A percentile compares a stretch with the other conserved stretches of the same genome.
phyloP scores from a whole-genome alignment of 2,329 filamentous ascomycete genomes.

The Curvularia eragrostidis region DNA sequence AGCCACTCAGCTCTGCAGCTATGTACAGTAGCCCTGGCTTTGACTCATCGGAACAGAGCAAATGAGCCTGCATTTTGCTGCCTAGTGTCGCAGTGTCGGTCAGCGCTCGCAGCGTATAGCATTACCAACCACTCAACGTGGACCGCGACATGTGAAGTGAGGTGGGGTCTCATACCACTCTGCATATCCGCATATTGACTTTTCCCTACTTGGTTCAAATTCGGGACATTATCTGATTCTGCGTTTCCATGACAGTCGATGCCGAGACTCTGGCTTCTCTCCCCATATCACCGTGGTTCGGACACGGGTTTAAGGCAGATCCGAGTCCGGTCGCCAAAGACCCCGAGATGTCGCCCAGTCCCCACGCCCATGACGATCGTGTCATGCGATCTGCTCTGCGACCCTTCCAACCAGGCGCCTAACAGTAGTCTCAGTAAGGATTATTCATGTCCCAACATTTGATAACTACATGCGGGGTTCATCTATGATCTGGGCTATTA shows the following conservation, averaged over 20 bases:
- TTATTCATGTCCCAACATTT: background rate
- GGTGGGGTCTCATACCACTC: slow-evolving; percentile 3
- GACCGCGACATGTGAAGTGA: slow-evolving; percentile 1
- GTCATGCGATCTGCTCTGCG: background rate
- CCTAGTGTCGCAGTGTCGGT: slow-evolving; percentile 2
- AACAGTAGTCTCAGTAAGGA: background rate
- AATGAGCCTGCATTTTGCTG: slow-evolving; percentile 7
- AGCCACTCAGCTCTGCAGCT: slow-evolving; percentile 1
- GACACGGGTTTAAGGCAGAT: background rate
- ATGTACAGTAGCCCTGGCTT: slow-evolving; percentile 14
- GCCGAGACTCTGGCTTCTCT: slow-evolving; percentile 6
- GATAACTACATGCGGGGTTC: background rate
- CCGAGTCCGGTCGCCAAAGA: background rate
- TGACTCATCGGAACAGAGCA: slow-evolving; percentile 23
- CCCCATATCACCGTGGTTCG: background rate
- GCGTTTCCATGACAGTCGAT: slow-evolving; percentile 1
- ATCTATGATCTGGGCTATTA: background rate
- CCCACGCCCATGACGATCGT: background rate
- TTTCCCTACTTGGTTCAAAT: slow-evolving; percentile 5
- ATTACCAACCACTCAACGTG: slow-evolving; percentile 7
- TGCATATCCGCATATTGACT: background rate
- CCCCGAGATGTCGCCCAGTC: slow-evolving; percentile 1
- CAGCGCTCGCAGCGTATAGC: background rate
- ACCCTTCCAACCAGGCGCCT: background rate
- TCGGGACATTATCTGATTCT: slow-evolving; percentile 6